Evolutionary conservation across 2,329 filamentous ascomycete genomes (phyloP).

Genomic region (Incumbomyces delicatus): DNA sequence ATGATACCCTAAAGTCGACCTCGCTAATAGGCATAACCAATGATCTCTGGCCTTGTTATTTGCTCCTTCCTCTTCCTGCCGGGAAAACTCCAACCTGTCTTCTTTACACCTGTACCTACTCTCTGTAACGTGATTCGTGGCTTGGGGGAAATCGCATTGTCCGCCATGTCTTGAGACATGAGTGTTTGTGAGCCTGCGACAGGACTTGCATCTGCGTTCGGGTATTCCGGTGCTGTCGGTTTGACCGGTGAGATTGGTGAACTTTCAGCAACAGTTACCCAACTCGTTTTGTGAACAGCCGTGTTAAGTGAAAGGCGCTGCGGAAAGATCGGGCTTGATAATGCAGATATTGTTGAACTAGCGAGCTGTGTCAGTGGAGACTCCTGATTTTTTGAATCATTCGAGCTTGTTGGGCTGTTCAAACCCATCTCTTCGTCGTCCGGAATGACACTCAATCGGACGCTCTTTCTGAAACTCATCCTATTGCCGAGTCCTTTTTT

Average conservation of each 20-base stretch:
- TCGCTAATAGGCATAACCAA: constrained; percentile 6
- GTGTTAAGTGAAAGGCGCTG: background rate
- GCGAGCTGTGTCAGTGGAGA: background rate
- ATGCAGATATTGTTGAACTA: background rate
- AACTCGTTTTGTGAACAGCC: background rate
- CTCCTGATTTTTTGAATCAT: background rate
- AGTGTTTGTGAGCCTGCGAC: background rate
- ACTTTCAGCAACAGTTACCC: background rate
- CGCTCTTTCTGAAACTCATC: constrained; percentile 6
- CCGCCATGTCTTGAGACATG: background rate
- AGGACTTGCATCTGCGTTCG: background rate
- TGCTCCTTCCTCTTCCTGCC: constrained; percentile 4
- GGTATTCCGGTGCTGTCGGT: background rate
- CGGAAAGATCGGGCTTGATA: background rate
- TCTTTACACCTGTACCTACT: constrained; percentile 4
- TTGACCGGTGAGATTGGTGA: background rate
- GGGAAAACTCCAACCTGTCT: background rate
- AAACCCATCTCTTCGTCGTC: constrained; percentile 1
- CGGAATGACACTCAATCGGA: background rate
- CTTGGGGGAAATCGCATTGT: background rate
- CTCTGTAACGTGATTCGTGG: constrained; percentile 4
- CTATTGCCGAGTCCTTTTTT: constrained; percentile 2
- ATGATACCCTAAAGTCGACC: background rate
- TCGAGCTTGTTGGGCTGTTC: background rate
- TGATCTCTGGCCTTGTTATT: constrained; percentile 3